A percentile compares a stretch with the other conserved stretches of the same genome.
Conservation (phyloP, 768 basidiomycete species). For the Rhodotorula paludigena region DNA sequence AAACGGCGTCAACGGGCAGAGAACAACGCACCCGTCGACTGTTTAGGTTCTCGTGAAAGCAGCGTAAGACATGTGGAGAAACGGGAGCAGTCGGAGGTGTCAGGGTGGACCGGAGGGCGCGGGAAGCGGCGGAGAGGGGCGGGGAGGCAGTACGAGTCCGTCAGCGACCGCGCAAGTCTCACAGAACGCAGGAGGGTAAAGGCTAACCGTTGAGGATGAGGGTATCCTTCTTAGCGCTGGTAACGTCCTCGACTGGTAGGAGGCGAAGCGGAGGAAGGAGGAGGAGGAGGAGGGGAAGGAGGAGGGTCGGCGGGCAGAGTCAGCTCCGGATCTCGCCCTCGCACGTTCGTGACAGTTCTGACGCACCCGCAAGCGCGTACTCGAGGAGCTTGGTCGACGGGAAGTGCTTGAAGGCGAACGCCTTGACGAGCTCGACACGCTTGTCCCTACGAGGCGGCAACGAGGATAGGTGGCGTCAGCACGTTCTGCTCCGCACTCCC, state of each 20-base stretch:
- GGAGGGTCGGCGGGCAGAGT: too few relatives aligned
- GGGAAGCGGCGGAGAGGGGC: neutral
- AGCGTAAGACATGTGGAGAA: too few relatives aligned
- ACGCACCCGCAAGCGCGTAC: slow-evolving; percentile 50
- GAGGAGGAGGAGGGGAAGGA: neutral
- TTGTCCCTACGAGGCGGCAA: neutral
- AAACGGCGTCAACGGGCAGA: too few relatives aligned
- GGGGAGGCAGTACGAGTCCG: too few relatives aligned
- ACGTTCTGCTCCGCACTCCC: slow-evolving; percentile 41
- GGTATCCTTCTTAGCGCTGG: slow-evolving; percentile 95
- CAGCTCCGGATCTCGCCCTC: too few relatives aligned
- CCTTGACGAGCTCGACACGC: slow-evolving; percentile 23
- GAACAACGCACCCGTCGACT: neutral
- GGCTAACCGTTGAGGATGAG: slow-evolving; percentile 76
- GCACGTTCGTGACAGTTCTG: neutral
- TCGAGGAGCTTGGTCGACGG: slow-evolving; percentile 86
- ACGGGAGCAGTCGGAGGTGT: too few relatives aligned
- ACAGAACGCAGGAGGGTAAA: slow-evolving; percentile 49
- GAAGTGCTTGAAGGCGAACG: slow-evolving; percentile 53
- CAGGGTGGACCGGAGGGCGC: neutral
- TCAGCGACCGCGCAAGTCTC: too few relatives aligned
- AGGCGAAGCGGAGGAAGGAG: neutral
- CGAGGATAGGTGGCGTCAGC: too few relatives aligned
- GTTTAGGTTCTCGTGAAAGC: too few relatives aligned
- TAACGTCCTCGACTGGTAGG: slow-evolving; percentile 89